Evolutionary conservation across 2,329 filamentous ascomycete species (phyloP), one percentile per base, ranked within the genome.

Genomic region (Achaetomium macrosporum): DNA sequence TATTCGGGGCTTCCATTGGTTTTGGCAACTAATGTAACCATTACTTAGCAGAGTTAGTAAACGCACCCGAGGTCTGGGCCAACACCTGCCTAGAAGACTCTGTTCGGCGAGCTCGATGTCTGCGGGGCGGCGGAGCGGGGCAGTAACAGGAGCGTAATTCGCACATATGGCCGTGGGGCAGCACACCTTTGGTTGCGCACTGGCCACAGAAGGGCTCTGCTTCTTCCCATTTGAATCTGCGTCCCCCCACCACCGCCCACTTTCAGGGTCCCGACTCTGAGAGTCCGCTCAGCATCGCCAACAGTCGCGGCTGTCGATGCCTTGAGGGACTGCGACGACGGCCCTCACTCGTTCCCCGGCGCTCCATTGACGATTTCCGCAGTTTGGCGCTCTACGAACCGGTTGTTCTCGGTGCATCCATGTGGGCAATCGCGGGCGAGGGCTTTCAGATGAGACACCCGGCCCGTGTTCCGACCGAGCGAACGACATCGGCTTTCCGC

Each of bases 151-250:
- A 49, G 42, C 44, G 44, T 35, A 44, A n/a, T 51, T 42, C 25
- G 29, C 31, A 37, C 39, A 15, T 39, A 42, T 31, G 36, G 42
- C 20, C 51, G 55, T 57, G 55, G 55, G 55, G 51, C 44, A 50
- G 10, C 39, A 20, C 35, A 33, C n/a, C 29, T 30, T n/a, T n/a
- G n/a, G n/a, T n/a, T 31, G 37, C 40, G 41, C 55, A 54, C 42
- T 25, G 51, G 33, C 51, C 55, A 54, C 36, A 37, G 20, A 36
- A 10, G 33, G 42, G 46, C 19, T 42, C 13, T 53, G 49, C 20
- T 55, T 25, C 25, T 4, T 54, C 35, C 49, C 55, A 53, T 58
- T 58, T 58, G 44, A 56, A 51, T 39, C 50, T 47, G 44, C 29
- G 42, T 19, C 47, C 53, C 56, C 53, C 50, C 56, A 52, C 53